These are phyloP conservation scores for Cytospora mali DNA, from an alignment of 2,329 filamentous ascomycete species.

Conservation along the genomic window DNA sequence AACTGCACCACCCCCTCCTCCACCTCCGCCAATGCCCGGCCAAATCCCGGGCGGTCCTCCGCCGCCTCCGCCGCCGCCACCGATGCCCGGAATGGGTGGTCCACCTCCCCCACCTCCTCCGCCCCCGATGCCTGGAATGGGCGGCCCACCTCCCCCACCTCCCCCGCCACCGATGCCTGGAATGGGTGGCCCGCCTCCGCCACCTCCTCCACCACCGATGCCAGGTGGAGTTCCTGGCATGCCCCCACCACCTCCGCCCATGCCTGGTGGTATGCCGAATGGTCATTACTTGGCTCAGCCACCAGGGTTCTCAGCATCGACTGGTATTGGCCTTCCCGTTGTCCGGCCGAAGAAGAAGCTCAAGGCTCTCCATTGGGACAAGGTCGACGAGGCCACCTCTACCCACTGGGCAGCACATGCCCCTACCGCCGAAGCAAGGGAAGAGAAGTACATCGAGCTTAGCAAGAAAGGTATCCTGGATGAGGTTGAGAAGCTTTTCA, in stretches of 20 bases:
- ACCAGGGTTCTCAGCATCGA: conserved; percentile 54
- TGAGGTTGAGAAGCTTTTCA: conserved; percentile 95
- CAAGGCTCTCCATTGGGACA: conserved; percentile 99
- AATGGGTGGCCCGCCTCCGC: conserved; percentile 36
- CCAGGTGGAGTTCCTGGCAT: conserved; percentile 35
- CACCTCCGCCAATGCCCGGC: conserved; percentile 52
- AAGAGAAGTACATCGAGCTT: conserved; percentile 94
- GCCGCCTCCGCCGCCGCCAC: conserved; percentile 55
- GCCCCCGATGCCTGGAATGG: conserved; percentile 47
- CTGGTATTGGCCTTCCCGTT: conserved; percentile 72
- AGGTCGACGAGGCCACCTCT: conserved; percentile 87
- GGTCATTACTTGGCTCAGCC: conserved; percentile 76
- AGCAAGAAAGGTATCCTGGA: conserved; percentile 94
- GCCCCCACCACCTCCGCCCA: conserved; percentile 42
- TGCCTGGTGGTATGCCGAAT: conserved; percentile 67
- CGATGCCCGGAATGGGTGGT: conserved; percentile 38
- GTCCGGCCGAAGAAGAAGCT: conserved; percentile 98
- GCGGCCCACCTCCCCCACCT: conserved; percentile 33
- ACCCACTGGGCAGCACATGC: conserved; percentile 91
- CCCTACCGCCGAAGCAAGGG: conserved; percentile 83
- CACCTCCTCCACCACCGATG: conserved; percentile 47
- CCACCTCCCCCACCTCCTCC: conserved; percentile 44
- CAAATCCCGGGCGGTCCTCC: conserved; percentile 40
- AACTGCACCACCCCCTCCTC: conserved; percentile 45
- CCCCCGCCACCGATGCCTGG: conserved; percentile 48